Percentiles rank a stretch among this genome's conserved stretches.
These are phyloP conservation scores for Centaurea solstitialis DNA, from an alignment of 129 eudicot genomes.

Conservation along the genomic window DNA sequence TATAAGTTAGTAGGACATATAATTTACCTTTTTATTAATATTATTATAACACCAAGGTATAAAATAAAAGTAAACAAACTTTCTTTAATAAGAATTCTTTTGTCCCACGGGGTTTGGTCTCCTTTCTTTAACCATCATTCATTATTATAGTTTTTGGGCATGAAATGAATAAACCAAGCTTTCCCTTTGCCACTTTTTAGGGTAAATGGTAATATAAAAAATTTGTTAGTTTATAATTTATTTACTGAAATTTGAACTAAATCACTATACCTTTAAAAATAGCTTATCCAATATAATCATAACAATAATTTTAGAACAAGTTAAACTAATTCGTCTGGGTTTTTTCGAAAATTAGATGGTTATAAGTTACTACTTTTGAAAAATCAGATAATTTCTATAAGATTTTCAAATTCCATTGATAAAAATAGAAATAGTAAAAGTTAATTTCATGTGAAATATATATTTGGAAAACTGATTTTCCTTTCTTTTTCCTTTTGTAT, in stretches of 20 bases:
- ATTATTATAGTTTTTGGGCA: slow-evolving; percentile 13
- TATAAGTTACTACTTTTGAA: no score
- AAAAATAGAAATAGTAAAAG: not conserved
- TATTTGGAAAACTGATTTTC: not conserved
- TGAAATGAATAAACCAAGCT: not conserved
- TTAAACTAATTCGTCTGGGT: not conserved
- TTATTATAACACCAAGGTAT: not conserved
- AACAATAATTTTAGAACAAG: no score
- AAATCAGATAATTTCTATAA: no score
- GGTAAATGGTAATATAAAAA: not conserved
- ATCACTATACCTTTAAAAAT: not conserved
- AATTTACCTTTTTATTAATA: slow-evolving; percentile 6
- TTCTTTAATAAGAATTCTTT: slow-evolving; percentile 13
- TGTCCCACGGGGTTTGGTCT: slow-evolving; percentile 11
- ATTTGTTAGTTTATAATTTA: no score
- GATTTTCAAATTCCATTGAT: not conserved
- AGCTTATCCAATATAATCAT: no score
- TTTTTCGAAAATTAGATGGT: no score
- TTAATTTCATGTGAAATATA: not conserved
- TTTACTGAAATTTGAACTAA: no score
- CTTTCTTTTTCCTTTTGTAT: not conserved
- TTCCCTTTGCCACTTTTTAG: not conserved
- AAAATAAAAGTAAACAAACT: slow-evolving; percentile 25
- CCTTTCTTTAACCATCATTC: slow-evolving; percentile 9
- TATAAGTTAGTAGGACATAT: slow-evolving; percentile 10